Base-by-base conservation (phyloP, 1,139 yeast genomes). In the Candida glucosophila region DNA sequence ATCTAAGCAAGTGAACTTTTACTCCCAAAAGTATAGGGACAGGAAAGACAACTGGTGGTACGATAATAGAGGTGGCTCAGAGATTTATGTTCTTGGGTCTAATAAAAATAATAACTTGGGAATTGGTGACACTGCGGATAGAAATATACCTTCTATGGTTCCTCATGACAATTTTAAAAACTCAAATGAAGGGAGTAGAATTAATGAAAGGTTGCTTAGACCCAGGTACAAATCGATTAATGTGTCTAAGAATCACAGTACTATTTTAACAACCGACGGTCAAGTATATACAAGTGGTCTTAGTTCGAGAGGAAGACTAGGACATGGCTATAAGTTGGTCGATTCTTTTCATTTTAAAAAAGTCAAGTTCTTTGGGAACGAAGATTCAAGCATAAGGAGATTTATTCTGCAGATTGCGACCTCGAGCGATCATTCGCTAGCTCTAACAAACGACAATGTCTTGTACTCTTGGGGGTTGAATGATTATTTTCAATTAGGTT, bases 381-480 rank as follows among this genome's bases (percentile, higher is more conserved):
- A 62, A 13, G 40, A 44, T 3, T 20, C 22, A 7, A 22, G 20
- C 10, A 13, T 11, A 7, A 41, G 48, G 7, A 48, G 52, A 15
- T 40, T 44, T 4, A 58, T 78, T 2, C 36, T 43, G 6, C 55
- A 55, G 15, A 39, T 75, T 1, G 70, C 73, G 1, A 48, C 75
- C 2, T 77, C 86, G 20, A 70, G 73, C 35, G 80, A 79, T 39
- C 95, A 83, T 45, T 59, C 85, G 0, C 43, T 83, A 15, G 66
- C 47, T 0, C 43, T 81, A 14, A 68, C 80, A 1, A 40, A 54
- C 2, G 43, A 52, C 7, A 76, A 77, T 20, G 64, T 63, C 12
- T 56, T 83, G 2, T 80, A 62, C 36, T 53, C 88, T 0, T 86
- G 95, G 94, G 96, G 96, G 0, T 58, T 74, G 33, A 83, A 83